Evolutionary conservation across 805 yeast genomes (phyloP).

Genomic region (Cyberlindnera euphorbiiphila): DNA sequence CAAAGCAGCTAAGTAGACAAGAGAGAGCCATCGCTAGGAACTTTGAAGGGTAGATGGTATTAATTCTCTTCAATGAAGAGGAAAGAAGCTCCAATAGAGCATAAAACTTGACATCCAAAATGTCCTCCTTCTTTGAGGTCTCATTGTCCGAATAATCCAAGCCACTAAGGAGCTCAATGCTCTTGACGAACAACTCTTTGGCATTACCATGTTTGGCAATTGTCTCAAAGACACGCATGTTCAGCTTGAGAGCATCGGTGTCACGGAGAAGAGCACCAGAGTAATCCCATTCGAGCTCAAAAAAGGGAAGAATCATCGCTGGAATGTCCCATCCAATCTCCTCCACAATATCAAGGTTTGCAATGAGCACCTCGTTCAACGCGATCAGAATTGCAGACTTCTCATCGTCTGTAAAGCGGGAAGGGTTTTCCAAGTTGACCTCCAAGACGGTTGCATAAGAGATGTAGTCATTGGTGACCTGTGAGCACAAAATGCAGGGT

Average conservation of each 20-base stretch:
- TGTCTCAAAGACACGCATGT: conserved; percentile 53
- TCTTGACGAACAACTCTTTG: conserved; percentile 69
- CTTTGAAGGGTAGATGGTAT: conserved; percentile 73
- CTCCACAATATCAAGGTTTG: conserved; percentile 46
- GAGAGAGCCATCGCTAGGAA: conserved; percentile 68
- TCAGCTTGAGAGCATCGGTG: conserved; percentile 12
- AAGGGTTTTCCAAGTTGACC: conserved; percentile 48
- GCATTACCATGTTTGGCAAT: conserved; percentile 72
- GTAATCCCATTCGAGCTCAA: conserved; percentile 39
- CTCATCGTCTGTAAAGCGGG: conserved; percentile 44
- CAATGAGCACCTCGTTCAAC: conserved; percentile 41
- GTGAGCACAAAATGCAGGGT: conserved; percentile 3
- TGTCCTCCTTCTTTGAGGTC: conserved; percentile 12
- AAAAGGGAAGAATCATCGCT: conserved; percentile 51
- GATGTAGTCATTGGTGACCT: conserved; percentile 55
- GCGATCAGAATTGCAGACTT: conserved; percentile 44
- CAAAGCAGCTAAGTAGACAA: conserved; percentile 50
- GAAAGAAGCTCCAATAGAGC: conserved; percentile 61
- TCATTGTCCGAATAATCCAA: conserved; percentile 26
- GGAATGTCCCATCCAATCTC: conserved; percentile 96
- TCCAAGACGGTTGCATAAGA: conserved; percentile 74
- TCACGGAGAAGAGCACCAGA: conserved; percentile 36
- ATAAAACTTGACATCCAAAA: conserved; percentile 50
- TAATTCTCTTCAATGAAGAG: conserved; percentile 54
- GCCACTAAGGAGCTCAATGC: conserved; percentile 57